Conservation (phyloP, 495 filamentous ascomycete genomes). For the Aspergillus panamensis region DNA sequence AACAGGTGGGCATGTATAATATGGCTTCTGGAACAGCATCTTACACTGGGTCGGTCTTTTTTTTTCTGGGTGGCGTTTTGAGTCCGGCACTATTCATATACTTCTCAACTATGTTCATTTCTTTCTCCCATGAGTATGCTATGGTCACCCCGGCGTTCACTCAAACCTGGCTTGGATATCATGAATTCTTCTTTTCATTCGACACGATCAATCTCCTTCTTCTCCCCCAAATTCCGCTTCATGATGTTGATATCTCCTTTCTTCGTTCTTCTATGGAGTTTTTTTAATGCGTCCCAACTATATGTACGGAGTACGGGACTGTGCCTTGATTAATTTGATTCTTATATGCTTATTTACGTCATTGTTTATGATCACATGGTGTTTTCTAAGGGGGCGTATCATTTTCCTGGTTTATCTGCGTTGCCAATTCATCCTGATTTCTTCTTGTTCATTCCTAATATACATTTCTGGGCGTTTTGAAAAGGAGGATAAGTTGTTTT, state of each 20-base stretch:
- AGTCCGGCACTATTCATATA: not conserved
- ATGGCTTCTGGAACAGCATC: slow-evolving; percentile 22
- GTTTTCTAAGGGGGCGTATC: too few relatives aligned
- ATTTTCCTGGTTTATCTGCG: too few relatives aligned
- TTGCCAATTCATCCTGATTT: not conserved
- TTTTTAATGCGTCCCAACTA: not conserved
- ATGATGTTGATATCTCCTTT: slow-evolving; percentile 1
- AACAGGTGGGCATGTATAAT: slow-evolving; percentile 25
- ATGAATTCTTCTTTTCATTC: not conserved
- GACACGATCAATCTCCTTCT: not conserved
- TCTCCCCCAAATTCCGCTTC: not conserved
- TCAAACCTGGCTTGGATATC: slow-evolving; percentile 5
- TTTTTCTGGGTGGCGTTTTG: slow-evolving; percentile 7
- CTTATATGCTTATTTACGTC: too few relatives aligned
- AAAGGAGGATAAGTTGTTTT: not conserved
- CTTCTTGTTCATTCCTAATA: not conserved
- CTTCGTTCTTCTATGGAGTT: not conserved
- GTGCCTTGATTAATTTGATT: not conserved
- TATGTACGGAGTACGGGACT: not conserved
- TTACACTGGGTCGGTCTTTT: slow-evolving; percentile 16
- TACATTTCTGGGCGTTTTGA: not conserved
- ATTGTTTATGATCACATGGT: too few relatives aligned
- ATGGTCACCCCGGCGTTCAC: slow-evolving; percentile 2
- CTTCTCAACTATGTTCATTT: not conserved
- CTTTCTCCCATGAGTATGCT: not conserved